These are phyloP conservation scores for Bromus sterilis DNA, from an alignment of 176 grass and related monocot species.

Conservation along the genomic window DNA sequence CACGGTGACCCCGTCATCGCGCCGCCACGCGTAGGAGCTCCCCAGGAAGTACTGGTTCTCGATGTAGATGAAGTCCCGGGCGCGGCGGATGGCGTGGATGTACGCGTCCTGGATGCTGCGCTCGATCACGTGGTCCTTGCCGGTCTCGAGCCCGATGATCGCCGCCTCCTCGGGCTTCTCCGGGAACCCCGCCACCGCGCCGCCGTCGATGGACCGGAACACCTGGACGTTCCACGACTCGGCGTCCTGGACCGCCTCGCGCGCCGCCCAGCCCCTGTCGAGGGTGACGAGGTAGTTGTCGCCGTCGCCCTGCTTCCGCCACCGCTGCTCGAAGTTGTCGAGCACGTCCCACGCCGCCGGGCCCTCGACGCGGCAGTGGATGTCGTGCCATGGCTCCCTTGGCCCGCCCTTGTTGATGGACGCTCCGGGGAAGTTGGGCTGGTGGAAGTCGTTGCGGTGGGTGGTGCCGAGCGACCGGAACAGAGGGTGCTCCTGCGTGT, in stretches of 20 bases:
- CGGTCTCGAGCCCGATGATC: constrained; percentile 21
- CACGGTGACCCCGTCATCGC: constrained; percentile 10
- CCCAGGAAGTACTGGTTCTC: constrained; percentile 80
- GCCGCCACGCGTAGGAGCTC: constrained; percentile 50
- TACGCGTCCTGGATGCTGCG: constrained; percentile 74
- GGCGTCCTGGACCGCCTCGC: neutral
- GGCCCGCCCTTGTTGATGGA: constrained; percentile 50
- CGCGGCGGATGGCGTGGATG: constrained; percentile 63
- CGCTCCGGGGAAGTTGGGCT: constrained; percentile 51
- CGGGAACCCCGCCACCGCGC: constrained; percentile 38
- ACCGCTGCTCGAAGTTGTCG: constrained; percentile 66
- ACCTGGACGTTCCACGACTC: constrained; percentile 50
- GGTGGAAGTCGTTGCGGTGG: constrained; percentile 49
- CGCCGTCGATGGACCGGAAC: constrained; percentile 58
- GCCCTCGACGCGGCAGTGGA: constrained; percentile 67
- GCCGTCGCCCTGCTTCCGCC: constrained; percentile 39
- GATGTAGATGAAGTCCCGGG: constrained; percentile 58
- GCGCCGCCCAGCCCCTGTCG: neutral
- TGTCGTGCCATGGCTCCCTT: constrained; percentile 69
- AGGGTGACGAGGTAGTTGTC: constrained; percentile 9
- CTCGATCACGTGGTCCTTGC: constrained; percentile 49
- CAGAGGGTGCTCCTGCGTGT: constrained; percentile 59
- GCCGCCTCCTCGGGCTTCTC: constrained; percentile 21
- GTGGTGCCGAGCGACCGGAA: constrained; percentile 39
- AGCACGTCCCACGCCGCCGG: constrained; percentile 56